Conservation (phyloP, 768 basidiomycete genomes). For the Boletus bicolor region DNA sequence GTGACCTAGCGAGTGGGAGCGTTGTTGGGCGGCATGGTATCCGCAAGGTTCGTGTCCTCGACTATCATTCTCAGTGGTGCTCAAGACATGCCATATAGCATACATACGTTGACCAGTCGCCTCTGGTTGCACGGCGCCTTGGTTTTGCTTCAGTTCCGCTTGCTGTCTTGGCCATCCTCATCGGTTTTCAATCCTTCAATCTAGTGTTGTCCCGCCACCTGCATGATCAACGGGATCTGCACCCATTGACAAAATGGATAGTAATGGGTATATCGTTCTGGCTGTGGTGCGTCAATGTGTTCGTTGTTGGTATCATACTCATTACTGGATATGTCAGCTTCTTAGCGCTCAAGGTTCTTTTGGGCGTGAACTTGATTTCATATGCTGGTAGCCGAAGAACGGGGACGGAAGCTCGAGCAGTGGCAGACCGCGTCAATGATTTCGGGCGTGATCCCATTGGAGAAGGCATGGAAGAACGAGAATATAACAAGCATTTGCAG, state of each 20-base stretch:
- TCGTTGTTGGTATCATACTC: not conserved
- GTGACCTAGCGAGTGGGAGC: slow-evolving; percentile 82
- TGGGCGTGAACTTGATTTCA: slow-evolving; percentile 83
- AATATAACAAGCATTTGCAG: slow-evolving; percentile 81
- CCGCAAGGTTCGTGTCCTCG: slow-evolving; percentile 53
- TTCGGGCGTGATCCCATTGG: slow-evolving; percentile 90
- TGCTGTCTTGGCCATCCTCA: slow-evolving; percentile 75
- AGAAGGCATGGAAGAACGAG: slow-evolving; percentile 84
- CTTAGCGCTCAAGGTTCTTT: slow-evolving; percentile 86
- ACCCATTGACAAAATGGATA: slow-evolving; percentile 55
- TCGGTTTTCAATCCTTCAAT: slow-evolving; percentile 68
- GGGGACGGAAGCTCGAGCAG: slow-evolving; percentile 74
- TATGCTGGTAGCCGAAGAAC: slow-evolving; percentile 73
- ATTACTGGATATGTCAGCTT: slow-evolving; percentile 43
- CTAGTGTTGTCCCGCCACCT: slow-evolving; percentile 53
- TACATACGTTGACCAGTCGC: slow-evolving; percentile 92
- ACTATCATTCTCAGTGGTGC: not conserved
- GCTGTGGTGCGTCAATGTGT: slow-evolving; percentile 68
- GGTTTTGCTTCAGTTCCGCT: slow-evolving; percentile 93
- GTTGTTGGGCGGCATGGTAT: slow-evolving; percentile 63
- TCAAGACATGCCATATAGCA: slow-evolving; percentile 46
- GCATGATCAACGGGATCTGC: slow-evolving; percentile 39
- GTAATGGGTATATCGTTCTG: slow-evolving; percentile 69
- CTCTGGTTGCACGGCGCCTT: slow-evolving; percentile 86
- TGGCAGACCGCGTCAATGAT: slow-evolving; percentile 77